Conservation (phyloP, 192 early-diverging fungal genomes). For the Coemansia sp. region DNA sequence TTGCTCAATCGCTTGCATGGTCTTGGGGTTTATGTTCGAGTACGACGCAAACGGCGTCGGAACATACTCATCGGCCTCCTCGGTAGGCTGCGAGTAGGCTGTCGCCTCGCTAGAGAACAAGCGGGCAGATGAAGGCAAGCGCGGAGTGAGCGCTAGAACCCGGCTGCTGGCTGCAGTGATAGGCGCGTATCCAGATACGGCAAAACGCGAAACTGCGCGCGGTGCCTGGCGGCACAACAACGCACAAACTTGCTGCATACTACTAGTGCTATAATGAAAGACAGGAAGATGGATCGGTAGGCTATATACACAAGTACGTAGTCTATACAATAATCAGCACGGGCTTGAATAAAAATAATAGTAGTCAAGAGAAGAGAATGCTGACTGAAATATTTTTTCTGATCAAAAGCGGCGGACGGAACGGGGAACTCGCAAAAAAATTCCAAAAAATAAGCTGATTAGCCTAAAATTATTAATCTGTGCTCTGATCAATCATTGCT, state of each 20-base stretch:
- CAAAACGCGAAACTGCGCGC: conserved; percentile 18
- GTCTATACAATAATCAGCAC: neutral
- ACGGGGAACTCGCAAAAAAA: neutral
- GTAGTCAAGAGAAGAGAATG: neutral
- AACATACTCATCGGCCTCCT: conserved; percentile 21
- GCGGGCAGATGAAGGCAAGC: neutral
- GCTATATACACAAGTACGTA: neutral
- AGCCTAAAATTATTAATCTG: neutral
- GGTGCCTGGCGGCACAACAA: conserved; percentile 14
- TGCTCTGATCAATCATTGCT: neutral
- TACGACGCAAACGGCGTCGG: conserved; percentile 59
- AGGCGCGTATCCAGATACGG: neutral
- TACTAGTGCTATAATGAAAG: neutral
- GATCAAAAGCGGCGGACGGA: neutral
- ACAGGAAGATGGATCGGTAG: neutral
- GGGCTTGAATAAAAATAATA: neutral
- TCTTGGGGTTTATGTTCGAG: conserved; percentile 35
- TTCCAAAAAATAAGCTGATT: neutral
- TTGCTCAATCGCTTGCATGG: conserved; percentile 57
- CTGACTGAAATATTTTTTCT: neutral
- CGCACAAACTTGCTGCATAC: conserved; percentile 28
- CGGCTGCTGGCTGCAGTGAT: conserved; percentile 6
- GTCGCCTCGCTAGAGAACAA: conserved; percentile 28
- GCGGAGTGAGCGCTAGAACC: neutral
- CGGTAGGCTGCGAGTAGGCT: conserved; percentile 7